These are phyloP conservation scores for Agrocybe praecox DNA, from an alignment of 768 basidiomycete species.

Conservation along the genomic window DNA sequence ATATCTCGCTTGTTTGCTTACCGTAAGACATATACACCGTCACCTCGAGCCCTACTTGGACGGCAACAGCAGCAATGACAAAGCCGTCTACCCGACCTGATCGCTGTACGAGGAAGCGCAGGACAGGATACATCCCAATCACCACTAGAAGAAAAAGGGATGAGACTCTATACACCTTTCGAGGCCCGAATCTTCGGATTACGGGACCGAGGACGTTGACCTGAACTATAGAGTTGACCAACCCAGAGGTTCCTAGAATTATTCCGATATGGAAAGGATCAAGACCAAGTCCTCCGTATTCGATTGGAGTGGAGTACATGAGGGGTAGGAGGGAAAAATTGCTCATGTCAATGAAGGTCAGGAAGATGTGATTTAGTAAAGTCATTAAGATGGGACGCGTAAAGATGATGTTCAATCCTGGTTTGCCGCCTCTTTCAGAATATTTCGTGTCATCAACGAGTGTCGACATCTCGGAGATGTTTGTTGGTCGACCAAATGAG, in stretches of 20 bases:
- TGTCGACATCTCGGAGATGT: not conserved
- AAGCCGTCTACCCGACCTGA: not conserved
- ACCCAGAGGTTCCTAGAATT: constrained; percentile 38
- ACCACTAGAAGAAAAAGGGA: constrained; percentile 25
- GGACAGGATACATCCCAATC: constrained; percentile 34
- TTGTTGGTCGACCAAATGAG: not conserved
- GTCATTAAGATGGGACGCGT: constrained; percentile 30
- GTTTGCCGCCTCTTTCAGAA: not conserved
- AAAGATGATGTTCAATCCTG: constrained; percentile 22
- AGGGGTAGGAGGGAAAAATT: constrained; percentile 40
- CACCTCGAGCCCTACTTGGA: not conserved
- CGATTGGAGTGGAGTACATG: constrained; percentile 58
- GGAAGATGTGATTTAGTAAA: constrained; percentile 34
- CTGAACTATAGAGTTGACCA: constrained; percentile 58
- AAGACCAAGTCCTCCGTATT: constrained; percentile 67
- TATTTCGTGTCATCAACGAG: constrained; percentile 13
- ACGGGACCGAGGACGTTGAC: constrained; percentile 51
- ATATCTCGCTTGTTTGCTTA: not conserved
- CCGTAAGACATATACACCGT: not conserved
- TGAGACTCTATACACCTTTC: constrained; percentile 46
- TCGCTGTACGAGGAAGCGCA: constrained; percentile 4
- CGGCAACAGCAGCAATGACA: not conserved
- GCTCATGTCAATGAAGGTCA: constrained; percentile 40
- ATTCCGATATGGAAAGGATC: constrained; percentile 64
- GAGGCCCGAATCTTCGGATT: constrained; percentile 56